Conservation (phyloP, 176 grass and related monocot genomes). For the Microstegium vimineum region DNA sequence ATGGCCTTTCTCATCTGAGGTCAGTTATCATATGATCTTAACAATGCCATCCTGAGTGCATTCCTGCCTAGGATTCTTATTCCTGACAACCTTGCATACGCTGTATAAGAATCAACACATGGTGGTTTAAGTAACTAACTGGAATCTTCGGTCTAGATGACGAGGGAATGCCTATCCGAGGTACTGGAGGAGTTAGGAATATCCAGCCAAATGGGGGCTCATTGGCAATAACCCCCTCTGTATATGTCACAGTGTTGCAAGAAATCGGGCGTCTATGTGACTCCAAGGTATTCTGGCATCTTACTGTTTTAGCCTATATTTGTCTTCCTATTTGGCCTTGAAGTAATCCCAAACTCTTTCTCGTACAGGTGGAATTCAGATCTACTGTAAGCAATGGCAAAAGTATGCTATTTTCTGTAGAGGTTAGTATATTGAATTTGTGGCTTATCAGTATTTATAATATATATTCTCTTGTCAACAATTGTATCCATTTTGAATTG, state of each 20-base stretch:
- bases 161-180: slow-evolving; percentile 27
- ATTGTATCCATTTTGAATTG: slow-evolving; percentile 12
- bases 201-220: slow-evolving; percentile 44
- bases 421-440: slow-evolving; percentile 52
- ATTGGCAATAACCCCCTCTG: slow-evolving; percentile 34
- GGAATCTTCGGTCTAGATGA: slow-evolving; percentile 59
- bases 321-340: not conserved
- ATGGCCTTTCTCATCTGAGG: not conserved
- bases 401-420: slow-evolving; percentile 70
- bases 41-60: not conserved
- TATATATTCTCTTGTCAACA: not conserved
- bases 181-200: slow-evolving; percentile 45
- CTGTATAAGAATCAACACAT: not conserved
- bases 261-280: slow-evolving; percentile 75
- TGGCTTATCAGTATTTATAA: not conserved
- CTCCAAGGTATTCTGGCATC: slow-evolving; percentile 48
- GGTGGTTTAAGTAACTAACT: slow-evolving; percentile 19
- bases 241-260: slow-evolving; percentile 69
- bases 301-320: slow-evolving; percentile 19
- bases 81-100: not conserved
- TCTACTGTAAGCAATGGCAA: slow-evolving; percentile 52
- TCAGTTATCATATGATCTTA: not conserved
- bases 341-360: slow-evolving; percentile 6
- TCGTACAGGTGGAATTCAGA: slow-evolving; percentile 78
- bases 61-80: not conserved